phyloP scores from a whole-genome alignment of 108 stramenopile species.

The Asterionellopsis glacialis region DNA sequence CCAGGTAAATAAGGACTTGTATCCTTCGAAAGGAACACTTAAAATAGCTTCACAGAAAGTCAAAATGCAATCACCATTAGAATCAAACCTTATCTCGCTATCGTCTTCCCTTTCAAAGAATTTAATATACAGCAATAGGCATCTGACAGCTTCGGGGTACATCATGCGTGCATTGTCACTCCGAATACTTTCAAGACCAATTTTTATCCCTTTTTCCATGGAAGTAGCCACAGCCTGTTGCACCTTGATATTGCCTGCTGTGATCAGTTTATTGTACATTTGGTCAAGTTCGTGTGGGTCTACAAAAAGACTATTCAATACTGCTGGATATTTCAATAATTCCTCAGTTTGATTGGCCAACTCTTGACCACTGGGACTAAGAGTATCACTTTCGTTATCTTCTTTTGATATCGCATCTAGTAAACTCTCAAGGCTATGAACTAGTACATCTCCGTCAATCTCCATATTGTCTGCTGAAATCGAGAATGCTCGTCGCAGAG shows the following conservation, averaged over 20 bases:
- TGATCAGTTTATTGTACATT: conserved; percentile 40
- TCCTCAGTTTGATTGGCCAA: conserved; percentile 51
- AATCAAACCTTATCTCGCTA: conserved; percentile 23
- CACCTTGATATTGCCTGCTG: conserved; percentile 16
- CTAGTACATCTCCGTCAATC: background rate
- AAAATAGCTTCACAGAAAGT: conserved; percentile 38
- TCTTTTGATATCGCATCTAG: conserved; percentile 14
- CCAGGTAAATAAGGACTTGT: conserved; percentile 41
- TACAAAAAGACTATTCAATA: conserved; percentile 60
- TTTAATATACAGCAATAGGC: conserved; percentile 55
- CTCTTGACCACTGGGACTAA: conserved; percentile 26
- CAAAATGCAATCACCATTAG: conserved; percentile 16
- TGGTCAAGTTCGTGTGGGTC: conserved; percentile 54
- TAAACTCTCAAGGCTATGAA: conserved; percentile 4
- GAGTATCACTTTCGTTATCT: conserved; percentile 21
- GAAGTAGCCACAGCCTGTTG: conserved; percentile 41
- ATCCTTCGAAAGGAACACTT: conserved; percentile 53
- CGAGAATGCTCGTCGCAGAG: conserved; percentile 1
- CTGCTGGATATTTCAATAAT: conserved; percentile 52
- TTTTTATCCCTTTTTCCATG: conserved; percentile 50
- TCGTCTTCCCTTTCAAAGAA: conserved; percentile 36
- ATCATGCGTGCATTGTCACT: conserved; percentile 39
- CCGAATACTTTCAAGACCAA: conserved; percentile 49
- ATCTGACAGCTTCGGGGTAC: conserved; percentile 61
- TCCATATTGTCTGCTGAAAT: background rate